phyloP scores from a whole-genome alignment of 768 basidiomycete species.

The Infundibulicybe gibba region DNA sequence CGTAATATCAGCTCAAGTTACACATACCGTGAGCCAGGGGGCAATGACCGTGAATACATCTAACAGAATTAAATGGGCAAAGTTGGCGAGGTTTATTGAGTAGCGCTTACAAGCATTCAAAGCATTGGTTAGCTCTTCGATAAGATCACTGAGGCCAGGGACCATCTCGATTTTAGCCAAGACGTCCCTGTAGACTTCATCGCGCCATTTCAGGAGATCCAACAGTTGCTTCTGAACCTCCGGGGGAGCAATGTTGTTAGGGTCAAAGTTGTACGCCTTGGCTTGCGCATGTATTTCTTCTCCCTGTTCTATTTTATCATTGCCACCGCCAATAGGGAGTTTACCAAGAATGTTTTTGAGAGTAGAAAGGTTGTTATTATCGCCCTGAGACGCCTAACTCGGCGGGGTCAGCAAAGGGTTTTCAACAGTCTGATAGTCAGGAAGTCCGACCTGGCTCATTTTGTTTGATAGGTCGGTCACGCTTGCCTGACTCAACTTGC shows the following conservation, averaged over 20 bases:
- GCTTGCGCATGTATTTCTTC: slow-evolving; percentile 51
- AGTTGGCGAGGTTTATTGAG: neutral
- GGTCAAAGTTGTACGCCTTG: slow-evolving; percentile 61
- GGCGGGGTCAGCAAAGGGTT: neutral
- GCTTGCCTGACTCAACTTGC: slow-evolving; percentile 57
- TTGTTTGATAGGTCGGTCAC: slow-evolving; percentile 55
- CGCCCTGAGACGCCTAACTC: slow-evolving; percentile 27
- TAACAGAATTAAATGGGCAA: slow-evolving; percentile 14
- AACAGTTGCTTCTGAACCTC: slow-evolving; percentile 57
- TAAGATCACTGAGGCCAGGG: slow-evolving; percentile 52
- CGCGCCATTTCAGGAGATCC: slow-evolving; percentile 60
- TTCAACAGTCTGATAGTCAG: neutral
- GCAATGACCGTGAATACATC: slow-evolving; percentile 67
- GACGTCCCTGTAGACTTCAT: slow-evolving; percentile 51
- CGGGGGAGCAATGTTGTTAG: slow-evolving; percentile 57
- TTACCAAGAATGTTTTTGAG: slow-evolving; percentile 45
- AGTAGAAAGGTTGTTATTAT: slow-evolving; percentile 27
- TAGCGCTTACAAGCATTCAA: slow-evolving; percentile 57
- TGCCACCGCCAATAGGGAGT: slow-evolving; percentile 47
- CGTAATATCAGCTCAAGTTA: neutral
- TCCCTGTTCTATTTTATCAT: slow-evolving; percentile 48
- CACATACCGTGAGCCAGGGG: slow-evolving; percentile 55
- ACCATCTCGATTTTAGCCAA: slow-evolving; percentile 59
- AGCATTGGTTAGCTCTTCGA: slow-evolving; percentile 61
- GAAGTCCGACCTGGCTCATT: slow-evolving; percentile 33